Conservation (phyloP, 306 rosid species). For the Pueraria montana region DNA sequence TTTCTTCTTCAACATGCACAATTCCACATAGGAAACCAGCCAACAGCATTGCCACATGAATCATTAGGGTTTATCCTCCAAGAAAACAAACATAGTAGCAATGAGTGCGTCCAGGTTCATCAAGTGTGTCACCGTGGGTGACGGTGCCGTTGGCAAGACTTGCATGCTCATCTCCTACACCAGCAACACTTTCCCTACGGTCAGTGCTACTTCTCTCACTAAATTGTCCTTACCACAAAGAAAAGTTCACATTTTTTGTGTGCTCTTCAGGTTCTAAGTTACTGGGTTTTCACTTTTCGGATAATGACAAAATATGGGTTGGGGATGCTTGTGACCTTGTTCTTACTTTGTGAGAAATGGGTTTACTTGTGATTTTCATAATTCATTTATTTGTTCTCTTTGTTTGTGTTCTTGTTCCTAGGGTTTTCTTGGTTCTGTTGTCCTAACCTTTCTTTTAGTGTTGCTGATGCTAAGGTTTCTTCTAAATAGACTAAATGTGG, state of each 20-base stretch:
- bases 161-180: slow-evolving; percentile 99
- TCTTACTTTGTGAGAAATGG: slow-evolving; percentile 34
- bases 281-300: slow-evolving; percentile 46
- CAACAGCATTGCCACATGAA: slow-evolving; percentile 45
- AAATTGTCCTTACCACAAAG: not conserved
- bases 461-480: slow-evolving; percentile 35
- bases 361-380: slow-evolving; percentile 17
- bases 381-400: not conserved
- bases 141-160: slow-evolving; percentile 97
- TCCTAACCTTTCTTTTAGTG: slow-evolving; percentile 32
- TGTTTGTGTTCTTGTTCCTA: not conserved
- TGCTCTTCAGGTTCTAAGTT: slow-evolving; percentile 22
- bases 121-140: slow-evolving; percentile 97
- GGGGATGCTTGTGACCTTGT: slow-evolving; percentile 1
- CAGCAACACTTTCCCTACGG: slow-evolving; percentile 98
- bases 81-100: not conserved
- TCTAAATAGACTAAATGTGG: slow-evolving; percentile 12
- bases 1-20: slow-evolving; percentile 41
- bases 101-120: slow-evolving; percentile 98
- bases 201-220: slow-evolving; percentile 44
- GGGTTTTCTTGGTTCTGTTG: slow-evolving; percentile 39
- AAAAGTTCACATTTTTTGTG: slow-evolving; percentile 37
- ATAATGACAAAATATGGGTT: not conserved
- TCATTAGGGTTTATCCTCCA: slow-evolving; percentile 50
- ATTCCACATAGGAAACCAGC: not conserved